Conservation (phyloP, 2,329 filamentous ascomycete species). For the Stenocarpella maydis region DNA sequence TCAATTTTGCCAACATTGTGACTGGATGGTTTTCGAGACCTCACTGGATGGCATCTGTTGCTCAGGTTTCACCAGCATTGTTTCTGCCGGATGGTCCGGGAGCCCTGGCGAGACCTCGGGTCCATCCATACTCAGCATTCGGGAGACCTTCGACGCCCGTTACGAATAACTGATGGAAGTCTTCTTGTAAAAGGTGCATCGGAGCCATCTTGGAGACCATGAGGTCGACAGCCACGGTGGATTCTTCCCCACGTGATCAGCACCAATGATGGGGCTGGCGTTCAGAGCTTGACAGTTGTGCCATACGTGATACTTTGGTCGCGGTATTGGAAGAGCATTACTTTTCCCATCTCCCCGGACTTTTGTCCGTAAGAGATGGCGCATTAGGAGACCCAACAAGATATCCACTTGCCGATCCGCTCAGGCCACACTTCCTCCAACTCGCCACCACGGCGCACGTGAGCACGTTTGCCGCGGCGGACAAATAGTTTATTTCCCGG, state of each 20-base stretch:
- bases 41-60: not conserved
- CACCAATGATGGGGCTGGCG: slow-evolving; percentile 35
- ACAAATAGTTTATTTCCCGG: slow-evolving; percentile 51
- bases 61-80: too few relatives aligned
- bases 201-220: not conserved
- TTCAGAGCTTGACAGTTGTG: slow-evolving; percentile 12
- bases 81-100: too few relatives aligned
- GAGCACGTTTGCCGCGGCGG: slow-evolving; percentile 47
- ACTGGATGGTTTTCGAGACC: not conserved
- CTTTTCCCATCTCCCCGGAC: not conserved
- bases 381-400: not conserved
- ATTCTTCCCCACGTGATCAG: not conserved
- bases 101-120: not conserved
- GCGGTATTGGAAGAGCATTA: not conserved
- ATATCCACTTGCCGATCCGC: not conserved
- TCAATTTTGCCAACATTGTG: not conserved
- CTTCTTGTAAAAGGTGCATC: not conserved
- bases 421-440: slow-evolving; percentile 33
- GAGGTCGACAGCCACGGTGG: not conserved
- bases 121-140: not conserved
- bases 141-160: not conserved
- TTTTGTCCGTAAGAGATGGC: not conserved
- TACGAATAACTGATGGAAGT: not conserved
- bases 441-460: slow-evolving; percentile 32
- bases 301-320: not conserved